A percentile compares a stretch with the other conserved stretches of the same genome.
These are phyloP conservation scores for Phytophthora niederhauseri DNA, from an alignment of 352 stramenopile species.

Conservation along the genomic window DNA sequence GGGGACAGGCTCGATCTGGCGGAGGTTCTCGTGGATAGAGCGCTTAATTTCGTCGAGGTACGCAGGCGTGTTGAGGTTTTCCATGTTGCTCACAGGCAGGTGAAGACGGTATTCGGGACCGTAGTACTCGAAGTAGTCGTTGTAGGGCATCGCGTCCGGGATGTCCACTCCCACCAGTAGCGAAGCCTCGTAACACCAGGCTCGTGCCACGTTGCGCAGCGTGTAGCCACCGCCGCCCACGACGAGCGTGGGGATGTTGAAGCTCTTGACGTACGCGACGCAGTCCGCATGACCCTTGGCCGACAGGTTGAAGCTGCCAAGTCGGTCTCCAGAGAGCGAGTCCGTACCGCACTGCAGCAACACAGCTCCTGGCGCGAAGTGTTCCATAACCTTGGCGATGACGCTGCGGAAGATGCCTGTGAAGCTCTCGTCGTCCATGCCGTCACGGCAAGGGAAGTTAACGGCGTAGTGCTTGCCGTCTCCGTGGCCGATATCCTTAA, in stretches of 20 bases:
- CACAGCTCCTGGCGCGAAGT: slow-evolving; percentile 96
- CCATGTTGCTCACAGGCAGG: slow-evolving; percentile 96
- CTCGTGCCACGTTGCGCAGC: slow-evolving; percentile 95
- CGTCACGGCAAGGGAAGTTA: slow-evolving; percentile 98
- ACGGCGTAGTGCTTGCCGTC: slow-evolving; percentile 98
- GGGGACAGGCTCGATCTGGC: slow-evolving; percentile 95
- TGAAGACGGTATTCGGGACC: slow-evolving; percentile 98
- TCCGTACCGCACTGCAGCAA: slow-evolving; percentile 99
- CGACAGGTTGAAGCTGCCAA: slow-evolving; percentile 99
- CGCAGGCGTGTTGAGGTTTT: slow-evolving; percentile 96
- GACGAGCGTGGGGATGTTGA: slow-evolving; percentile 97
- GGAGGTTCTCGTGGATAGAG: slow-evolving; percentile 95
- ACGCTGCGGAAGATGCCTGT: slow-evolving; percentile 90
- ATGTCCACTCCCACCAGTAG: slow-evolving; percentile 94
- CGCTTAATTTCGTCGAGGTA: slow-evolving; percentile 92
- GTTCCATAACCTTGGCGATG: slow-evolving; percentile 98
- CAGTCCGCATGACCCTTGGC: slow-evolving; percentile 98
- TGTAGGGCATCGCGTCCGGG: slow-evolving; percentile 98
- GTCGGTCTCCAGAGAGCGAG: slow-evolving; percentile 97
- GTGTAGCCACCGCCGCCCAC: slow-evolving; percentile 98
- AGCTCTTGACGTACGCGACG: slow-evolving; percentile 96
- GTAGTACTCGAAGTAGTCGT: slow-evolving; percentile 99
- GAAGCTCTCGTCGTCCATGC: slow-evolving; percentile 98
- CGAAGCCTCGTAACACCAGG: slow-evolving; percentile 96
- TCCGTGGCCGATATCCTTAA: slow-evolving; percentile 83